These are phyloP conservation scores for Saccharomycopsis malanga DNA, from an alignment of 805 yeast genomes.

Conservation along the genomic window DNA sequence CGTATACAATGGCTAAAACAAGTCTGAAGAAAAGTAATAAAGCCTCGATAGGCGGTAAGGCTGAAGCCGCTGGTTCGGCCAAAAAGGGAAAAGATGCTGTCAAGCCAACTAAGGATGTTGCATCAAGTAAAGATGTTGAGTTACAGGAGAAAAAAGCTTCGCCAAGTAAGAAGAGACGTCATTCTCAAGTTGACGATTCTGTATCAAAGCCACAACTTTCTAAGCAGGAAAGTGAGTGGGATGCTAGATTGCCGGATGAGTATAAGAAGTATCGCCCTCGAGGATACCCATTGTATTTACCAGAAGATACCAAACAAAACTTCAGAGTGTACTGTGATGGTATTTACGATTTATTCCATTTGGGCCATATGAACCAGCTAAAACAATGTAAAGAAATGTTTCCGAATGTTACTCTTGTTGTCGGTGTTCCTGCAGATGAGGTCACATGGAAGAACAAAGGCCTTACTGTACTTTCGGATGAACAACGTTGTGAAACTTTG, in stretches of 20 bases:
- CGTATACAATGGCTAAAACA: too few relatives aligned
- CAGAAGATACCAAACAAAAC: constrained; percentile 63
- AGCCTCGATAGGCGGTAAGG: too few relatives aligned
- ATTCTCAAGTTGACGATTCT: constrained; percentile 7
- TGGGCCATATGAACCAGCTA: constrained; percentile 96
- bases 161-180: constrained; percentile 7
- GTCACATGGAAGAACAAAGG: constrained; percentile 93
- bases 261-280: constrained; percentile 70
- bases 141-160: background rate
- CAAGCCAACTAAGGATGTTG: too few relatives aligned
- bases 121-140: too few relatives aligned
- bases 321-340: constrained; percentile 97
- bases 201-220: background rate
- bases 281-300: constrained; percentile 72
- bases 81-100: too few relatives aligned
- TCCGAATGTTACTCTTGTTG: constrained; percentile 75
- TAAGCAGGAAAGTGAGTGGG: constrained; percentile 47
- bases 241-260: constrained; percentile 59
- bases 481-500: constrained; percentile 85
- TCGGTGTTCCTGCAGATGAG: constrained; percentile 86
- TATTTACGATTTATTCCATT: constrained; percentile 90
- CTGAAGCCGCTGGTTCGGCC: too few relatives aligned
- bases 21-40: too few relatives aligned
- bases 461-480: constrained; percentile 80
- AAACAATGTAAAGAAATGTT: constrained; percentile 95